Base-by-base conservation (phyloP, 2,329 filamentous ascomycete species). In the Colletotrichum cuscutae region DNA sequence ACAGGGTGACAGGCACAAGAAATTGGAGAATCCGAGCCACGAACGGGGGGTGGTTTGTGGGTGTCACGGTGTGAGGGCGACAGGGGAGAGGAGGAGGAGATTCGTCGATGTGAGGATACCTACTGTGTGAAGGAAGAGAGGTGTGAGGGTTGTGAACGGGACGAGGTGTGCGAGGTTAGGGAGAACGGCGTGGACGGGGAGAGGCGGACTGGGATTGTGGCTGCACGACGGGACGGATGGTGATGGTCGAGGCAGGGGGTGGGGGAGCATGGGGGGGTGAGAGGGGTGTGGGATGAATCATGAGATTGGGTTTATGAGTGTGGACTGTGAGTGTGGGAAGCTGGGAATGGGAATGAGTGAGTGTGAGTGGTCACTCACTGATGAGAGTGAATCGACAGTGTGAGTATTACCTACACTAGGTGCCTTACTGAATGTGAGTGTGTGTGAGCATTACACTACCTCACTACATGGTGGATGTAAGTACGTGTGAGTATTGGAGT, bases 21-120 rank as follows among this genome's bases (percentile, higher is more conserved):
- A 22, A 67, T 66, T 72, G 53, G 68, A 68, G 68, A 56, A 68
- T 59, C 60, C 56, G 69, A 62, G 59, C 59, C 49, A 53, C 54
- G 63, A 60, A 62, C 54, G 35, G 56, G 61, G 56, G 59, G 56
- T 30, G n/a, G 53, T 24, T 15, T 32, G 42, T 35, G 12, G 12
- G 64, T 66, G 49, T 26, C 56, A 26, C 28, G n/a, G 52, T 24
- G 52, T 37, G 15, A 32, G 32, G 37, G 37, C 35, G 58, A 22
- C 37, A 61, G 58, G 58, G 58, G 59, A 42, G 4, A 49, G 26
- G 58, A 42, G 35, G 58, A 22, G 22, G 6, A 32, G 32, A 35
- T 35, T 35, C 9, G 32, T 35, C 32, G 11, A 35, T 35, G 11
- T 35, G 11, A 35, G 3, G 0, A 37, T 37, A 37, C 6, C 4